Base-by-base conservation (phyloP, 148 eudicot species). In the Fallopia convolvulus region DNA sequence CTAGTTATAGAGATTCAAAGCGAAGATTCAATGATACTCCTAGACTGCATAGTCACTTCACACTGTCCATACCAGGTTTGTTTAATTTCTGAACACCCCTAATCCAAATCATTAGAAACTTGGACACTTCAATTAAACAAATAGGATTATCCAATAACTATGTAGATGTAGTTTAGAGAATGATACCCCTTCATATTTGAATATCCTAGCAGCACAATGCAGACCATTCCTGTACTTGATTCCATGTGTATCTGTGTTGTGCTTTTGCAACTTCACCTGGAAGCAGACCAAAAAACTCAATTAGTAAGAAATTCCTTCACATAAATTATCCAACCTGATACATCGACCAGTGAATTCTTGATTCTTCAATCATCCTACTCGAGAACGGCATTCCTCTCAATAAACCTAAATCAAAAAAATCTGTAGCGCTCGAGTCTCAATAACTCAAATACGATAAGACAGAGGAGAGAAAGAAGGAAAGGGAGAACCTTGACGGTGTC, bases 111-210 rank as follows among this genome's bases (percentile, higher is more conserved):
- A 56, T 5, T 56, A 55, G 61, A 18, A 18, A 50, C 18, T 12
- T 4, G 5, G 7, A 13, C 26, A 20, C 9, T 58, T 58, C 32
- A 58, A 58, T 20, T 7, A 20, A 56, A 20, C 63, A 56, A 20
- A 56, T 0, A n/a, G 26, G 63, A 56, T 8, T n/a, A 20, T 0
- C 1, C 63, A 56, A 56, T 56, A 20, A 20, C 10, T 56, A 20
- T 9, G 39, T 55, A 21, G 46, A 68, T 61, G 4, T 9, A 68
- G 26, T 32, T 13, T 11, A 11, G 40, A 65, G 68, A 83, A 84
- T 87, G 90, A 78, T 95, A 95, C 99, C 90, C 99, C 97, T 88
- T 95, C 99, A 26, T 86, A 88, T 82, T 88, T 84, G 80, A 95
- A 79, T 81, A 92, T 87, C 84, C 92, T 87, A 72, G 91, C 83